Conservation (phyloP, 2,329 filamentous ascomycete species). For the Acrodontium crateriforme region DNA sequence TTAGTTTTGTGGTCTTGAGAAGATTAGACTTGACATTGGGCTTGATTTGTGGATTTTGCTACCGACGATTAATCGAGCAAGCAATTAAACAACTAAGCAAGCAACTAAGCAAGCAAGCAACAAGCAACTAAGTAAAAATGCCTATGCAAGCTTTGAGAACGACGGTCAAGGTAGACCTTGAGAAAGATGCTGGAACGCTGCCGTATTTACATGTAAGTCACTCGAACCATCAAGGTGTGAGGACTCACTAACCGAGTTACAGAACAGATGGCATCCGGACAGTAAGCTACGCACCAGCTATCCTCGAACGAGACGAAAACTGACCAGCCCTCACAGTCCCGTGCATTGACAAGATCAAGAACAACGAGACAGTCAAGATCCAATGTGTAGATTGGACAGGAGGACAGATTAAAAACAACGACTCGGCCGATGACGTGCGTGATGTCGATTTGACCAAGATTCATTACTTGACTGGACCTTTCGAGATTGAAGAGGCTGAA, state of each 20-base stretch:
- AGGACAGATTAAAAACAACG: constrained; percentile 79
- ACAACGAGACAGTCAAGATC: constrained; percentile 82
- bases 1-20: no score
- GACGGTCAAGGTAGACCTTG: constrained; percentile 57
- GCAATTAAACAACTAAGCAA: no score
- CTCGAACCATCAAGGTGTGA: constrained; percentile 4
- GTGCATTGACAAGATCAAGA: constrained; percentile 55
- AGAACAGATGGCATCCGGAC: constrained; percentile 92
- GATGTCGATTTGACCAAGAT: constrained; percentile 73
- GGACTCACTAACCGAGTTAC: background rate
- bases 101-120: no score
- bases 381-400: constrained; percentile 68
- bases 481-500: constrained; percentile 70
- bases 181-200: constrained; percentile 58
- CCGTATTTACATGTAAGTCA: constrained; percentile 24
- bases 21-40: no score
- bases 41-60: no score
- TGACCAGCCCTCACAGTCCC: constrained; percentile 50
- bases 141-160: constrained; percentile 48
- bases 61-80: no score
- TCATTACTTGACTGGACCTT: constrained; percentile 82
- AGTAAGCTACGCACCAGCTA: no score
- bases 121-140: constrained; percentile 32
- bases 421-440: constrained; percentile 75
- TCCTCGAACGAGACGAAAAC: background rate